These are phyloP conservation scores for Azolla pinnata DNA, from an alignment of 75 land plant species.

Conservation along the genomic window DNA sequence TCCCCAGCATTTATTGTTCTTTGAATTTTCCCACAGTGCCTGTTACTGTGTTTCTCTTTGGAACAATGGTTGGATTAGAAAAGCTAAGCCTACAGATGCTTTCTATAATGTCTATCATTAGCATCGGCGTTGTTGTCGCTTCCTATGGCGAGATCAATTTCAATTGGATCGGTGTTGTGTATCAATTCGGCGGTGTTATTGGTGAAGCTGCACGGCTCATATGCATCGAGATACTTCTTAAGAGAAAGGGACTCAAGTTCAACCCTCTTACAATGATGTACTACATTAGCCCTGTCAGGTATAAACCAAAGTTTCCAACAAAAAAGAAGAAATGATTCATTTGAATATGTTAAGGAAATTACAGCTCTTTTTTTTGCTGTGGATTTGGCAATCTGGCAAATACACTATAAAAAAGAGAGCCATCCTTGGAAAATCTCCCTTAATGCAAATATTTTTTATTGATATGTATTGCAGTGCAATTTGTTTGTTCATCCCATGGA, in stretches of 20 bases:
- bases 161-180: conserved; percentile 86
- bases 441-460: too few relatives aligned
- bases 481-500: conserved; percentile 87
- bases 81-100: conserved; percentile 65
- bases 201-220: conserved; percentile 90
- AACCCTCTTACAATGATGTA: conserved; percentile 86
- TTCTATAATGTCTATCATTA: conserved; percentile 79
- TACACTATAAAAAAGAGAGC: too few relatives aligned
- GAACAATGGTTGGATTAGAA: conserved; percentile 79
- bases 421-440: too few relatives aligned
- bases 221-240: conserved; percentile 87
- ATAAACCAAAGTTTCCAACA: conserved; percentile 1
- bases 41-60: conserved; percentile 92
- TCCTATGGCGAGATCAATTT: conserved; percentile 95
- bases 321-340: not conserved
- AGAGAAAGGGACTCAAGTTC: conserved; percentile 75
- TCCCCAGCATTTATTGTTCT: not conserved
- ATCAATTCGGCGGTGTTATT: conserved; percentile 95
- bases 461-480: conserved; percentile 95
- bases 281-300: conserved; percentile 99
- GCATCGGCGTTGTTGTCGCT: conserved; percentile 85
- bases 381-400: too few relatives aligned
- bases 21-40: conserved; percentile 59
- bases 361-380: not conserved
- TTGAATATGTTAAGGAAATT: not conserved